phyloP scores from a whole-genome alignment of 2,329 filamentous ascomycete species.

The Drechslera avenae region DNA sequence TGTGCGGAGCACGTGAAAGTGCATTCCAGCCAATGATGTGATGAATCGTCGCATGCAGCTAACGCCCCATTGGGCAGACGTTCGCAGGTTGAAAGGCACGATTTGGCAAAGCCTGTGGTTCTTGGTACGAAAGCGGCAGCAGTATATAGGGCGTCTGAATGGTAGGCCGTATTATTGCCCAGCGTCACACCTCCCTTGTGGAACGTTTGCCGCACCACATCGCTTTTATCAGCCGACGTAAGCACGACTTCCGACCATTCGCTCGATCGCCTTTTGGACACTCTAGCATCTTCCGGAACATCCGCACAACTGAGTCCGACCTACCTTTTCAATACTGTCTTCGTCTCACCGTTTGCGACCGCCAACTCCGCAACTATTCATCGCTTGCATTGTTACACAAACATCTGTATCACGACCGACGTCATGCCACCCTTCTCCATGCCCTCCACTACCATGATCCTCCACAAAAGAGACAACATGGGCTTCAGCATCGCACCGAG shows the following conservation, averaged over 20 bases:
- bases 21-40: constrained; percentile 4
- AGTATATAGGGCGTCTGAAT: constrained; percentile 1
- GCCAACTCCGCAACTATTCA: background rate
- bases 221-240: constrained; percentile 6
- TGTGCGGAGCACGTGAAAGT: constrained; percentile 7
- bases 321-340: background rate
- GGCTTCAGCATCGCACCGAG: constrained; percentile 32
- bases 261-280: constrained; percentile 5
- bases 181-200: background rate
- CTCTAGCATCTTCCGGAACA: constrained; percentile 10
- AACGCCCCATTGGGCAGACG: constrained; percentile 9
- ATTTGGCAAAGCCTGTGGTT: constrained; percentile 9
- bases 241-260: constrained; percentile 9
- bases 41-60: background rate
- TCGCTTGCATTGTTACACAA: background rate
- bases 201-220: constrained; percentile 8
- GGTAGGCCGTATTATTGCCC: background rate
- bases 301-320: constrained; percentile 5
- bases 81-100: constrained; percentile 5
- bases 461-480: constrained; percentile 35
- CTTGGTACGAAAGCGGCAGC: constrained; percentile 1
- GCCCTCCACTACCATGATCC: constrained; percentile 10
- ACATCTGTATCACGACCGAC: background rate
- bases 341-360: background rate
- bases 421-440: constrained; percentile 3